phyloP scores from a whole-genome alignment of 2,329 filamentous ascomycete species.

The Alternaria ventricosa region DNA sequence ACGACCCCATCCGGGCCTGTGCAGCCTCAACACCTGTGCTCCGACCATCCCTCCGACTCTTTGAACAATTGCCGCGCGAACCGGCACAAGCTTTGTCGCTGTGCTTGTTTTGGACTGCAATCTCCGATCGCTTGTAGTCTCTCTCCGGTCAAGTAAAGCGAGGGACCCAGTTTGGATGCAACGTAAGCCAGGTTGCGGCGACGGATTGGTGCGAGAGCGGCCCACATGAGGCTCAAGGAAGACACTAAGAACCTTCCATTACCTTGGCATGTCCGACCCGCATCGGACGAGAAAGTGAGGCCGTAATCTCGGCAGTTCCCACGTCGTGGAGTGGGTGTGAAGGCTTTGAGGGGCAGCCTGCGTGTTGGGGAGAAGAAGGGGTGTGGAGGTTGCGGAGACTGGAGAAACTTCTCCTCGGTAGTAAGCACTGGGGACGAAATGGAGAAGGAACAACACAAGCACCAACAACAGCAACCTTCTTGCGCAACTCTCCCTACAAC shows the following conservation, averaged over 20 bases:
- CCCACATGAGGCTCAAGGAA: conserved; percentile 18
- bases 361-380: conserved; percentile 10
- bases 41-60: conserved; percentile 15
- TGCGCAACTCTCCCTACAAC: not conserved
- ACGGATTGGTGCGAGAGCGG: conserved; percentile 8
- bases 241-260: conserved; percentile 13
- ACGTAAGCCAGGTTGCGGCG: conserved; percentile 5
- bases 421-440: conserved; percentile 1
- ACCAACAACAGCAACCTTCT: not conserved
- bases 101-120: conserved; percentile 4
- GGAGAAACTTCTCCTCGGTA: not conserved
- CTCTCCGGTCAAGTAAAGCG: not conserved
- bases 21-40: conserved; percentile 13
- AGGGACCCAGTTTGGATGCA: conserved; percentile 5
- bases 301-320: conserved; percentile 11
- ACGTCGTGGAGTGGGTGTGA: conserved; percentile 6
- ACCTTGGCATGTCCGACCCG: conserved; percentile 1
- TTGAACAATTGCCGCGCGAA: conserved; percentile 14
- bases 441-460: not conserved
- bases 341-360: conserved; percentile 7
- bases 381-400: conserved; percentile 10
- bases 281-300: conserved; percentile 6
- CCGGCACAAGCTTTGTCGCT: conserved; percentile 5
- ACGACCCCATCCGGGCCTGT: conserved; percentile 13
- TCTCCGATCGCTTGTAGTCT: conserved; percentile 5